phyloP scores from a whole-genome alignment of 306 rosid species.

The Acacia acuminata region DNA sequence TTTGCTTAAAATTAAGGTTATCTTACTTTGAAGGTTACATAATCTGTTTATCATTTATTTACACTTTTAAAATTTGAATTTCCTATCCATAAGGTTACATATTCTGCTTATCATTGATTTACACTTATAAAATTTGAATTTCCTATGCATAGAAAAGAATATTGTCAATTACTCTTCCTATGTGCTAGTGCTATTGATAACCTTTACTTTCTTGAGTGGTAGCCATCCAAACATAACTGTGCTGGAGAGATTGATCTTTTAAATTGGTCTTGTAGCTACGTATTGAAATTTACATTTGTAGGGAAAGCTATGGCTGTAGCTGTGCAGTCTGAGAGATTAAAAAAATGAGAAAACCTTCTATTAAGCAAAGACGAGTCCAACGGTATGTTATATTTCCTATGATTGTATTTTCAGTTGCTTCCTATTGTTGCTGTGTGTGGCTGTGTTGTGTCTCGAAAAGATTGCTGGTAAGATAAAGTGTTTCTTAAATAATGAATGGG shows the following conservation, averaged over 20 bases:
- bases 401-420: conserved; percentile 29
- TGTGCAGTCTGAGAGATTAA: conserved; percentile 70
- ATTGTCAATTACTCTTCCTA: not conserved
- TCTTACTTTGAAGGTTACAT: conserved; percentile 1
- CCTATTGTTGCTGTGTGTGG: conserved; percentile 36
- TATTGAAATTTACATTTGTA: conserved; percentile 32
- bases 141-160: not conserved
- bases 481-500: conserved; percentile 94
- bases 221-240: not conserved
- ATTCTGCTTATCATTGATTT: too few relatives aligned
- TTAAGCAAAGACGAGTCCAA: conserved; percentile 91
- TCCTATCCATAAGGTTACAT: not conserved
- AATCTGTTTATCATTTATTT: not conserved
- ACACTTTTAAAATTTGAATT: conserved; percentile 8
- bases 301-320: conserved; percentile 82
- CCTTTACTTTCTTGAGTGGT: conserved; percentile 13
- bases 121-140: too few relatives aligned
- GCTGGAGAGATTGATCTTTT: not conserved
- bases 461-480: conserved; percentile 97
- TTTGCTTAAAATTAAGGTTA: conserved; percentile 12
- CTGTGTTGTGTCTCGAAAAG: conserved; percentile 53
- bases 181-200: not conserved
- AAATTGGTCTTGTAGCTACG: not conserved
- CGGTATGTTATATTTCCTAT: conserved; percentile 49
- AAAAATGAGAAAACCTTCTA: conserved; percentile 62